Conservation (phyloP, 2,329 filamentous ascomycete species). For the Aspergillus tubingensis region DNA sequence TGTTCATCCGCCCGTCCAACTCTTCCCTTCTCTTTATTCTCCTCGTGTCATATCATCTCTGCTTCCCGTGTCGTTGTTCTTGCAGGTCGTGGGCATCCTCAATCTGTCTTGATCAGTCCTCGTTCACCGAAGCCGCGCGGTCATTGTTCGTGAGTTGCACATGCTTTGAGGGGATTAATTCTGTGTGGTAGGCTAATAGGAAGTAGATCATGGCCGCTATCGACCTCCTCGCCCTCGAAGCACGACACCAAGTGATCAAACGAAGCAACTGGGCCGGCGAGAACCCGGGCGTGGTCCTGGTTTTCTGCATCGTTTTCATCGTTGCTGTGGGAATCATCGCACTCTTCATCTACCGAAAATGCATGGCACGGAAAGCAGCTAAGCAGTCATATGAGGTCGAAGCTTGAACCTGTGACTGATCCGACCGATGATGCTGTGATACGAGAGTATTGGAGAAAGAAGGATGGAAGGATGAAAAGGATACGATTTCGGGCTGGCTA, state of each 20-base stretch:
- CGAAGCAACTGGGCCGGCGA: conserved; percentile 56
- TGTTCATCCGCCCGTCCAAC: not conserved
- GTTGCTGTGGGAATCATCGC: conserved; percentile 54
- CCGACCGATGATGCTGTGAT: not conserved
- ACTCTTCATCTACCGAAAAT: conserved; percentile 53
- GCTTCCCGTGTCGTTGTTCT: not conserved
- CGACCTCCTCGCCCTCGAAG: conserved; percentile 25
- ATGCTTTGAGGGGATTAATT: not conserved
- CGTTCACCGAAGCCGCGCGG: not conserved
- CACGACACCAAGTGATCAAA: conserved; percentile 39
- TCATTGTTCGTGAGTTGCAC: not conserved
- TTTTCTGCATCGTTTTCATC: conserved; percentile 63
- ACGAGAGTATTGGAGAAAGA: not conserved
- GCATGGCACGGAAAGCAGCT: conserved; percentile 36
- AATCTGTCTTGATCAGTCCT: not conserved
- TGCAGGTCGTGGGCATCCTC: not conserved
- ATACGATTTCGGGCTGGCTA: not conserved
- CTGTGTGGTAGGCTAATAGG: not conserved
- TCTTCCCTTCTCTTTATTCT: not conserved
- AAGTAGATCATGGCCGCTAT: conserved; percentile 29
- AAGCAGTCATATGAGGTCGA: conserved; percentile 22
- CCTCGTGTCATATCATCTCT: not conserved
- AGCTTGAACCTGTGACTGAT: not conserved
- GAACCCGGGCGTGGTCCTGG: conserved; percentile 63
- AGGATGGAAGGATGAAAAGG: not conserved